Evolutionary conservation across 179 eudicot genomes (phyloP).

Genomic region (Silene coronaria): DNA sequence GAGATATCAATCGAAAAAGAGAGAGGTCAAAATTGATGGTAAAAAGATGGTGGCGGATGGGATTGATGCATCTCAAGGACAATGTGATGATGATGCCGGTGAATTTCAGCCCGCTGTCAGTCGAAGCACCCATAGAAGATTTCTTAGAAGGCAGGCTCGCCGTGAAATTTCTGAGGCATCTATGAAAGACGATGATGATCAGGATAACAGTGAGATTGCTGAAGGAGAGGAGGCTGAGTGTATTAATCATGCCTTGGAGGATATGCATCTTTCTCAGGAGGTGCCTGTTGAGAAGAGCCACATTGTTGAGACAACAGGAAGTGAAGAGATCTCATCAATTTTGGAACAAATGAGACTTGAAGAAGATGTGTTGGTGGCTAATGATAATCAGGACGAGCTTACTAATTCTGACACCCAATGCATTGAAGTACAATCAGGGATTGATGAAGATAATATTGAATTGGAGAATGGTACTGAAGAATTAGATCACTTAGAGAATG

Average conservation of each 20-base stretch:
- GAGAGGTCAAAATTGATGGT: constrained; percentile 71
- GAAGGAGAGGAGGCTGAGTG: constrained; percentile 33
- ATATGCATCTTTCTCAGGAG: constrained; percentile 20
- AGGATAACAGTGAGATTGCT: constrained; percentile 28
- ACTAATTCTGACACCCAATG: constrained; percentile 4
- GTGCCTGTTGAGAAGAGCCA: constrained; percentile 24
- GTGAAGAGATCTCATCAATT: constrained; percentile 47
- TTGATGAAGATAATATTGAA: constrained; percentile 27
- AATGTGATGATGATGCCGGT: constrained; percentile 51
- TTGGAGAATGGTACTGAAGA: constrained; percentile 21
- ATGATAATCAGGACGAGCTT: constrained; percentile 26
- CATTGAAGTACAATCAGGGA: constrained; percentile 16
- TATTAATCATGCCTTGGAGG: constrained; percentile 33
- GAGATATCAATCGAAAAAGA: constrained; percentile 52
- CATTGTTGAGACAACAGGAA: constrained; percentile 18
- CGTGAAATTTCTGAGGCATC: constrained; percentile 52
- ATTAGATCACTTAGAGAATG: constrained; percentile 44
- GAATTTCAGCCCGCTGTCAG: constrained; percentile 93
- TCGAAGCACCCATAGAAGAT: constrained; percentile 87
- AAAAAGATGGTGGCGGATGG: constrained; percentile 86
- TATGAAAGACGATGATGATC: constrained; percentile 41
- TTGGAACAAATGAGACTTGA: constrained; percentile 61
- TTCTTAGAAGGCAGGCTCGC: constrained; percentile 69
- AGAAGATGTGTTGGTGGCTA: constrained; percentile 33
- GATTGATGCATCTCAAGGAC: constrained; percentile 85